phyloP scores from a whole-genome alignment of 768 basidiomycete genomes.

The Leucogyrophana mollusca region DNA sequence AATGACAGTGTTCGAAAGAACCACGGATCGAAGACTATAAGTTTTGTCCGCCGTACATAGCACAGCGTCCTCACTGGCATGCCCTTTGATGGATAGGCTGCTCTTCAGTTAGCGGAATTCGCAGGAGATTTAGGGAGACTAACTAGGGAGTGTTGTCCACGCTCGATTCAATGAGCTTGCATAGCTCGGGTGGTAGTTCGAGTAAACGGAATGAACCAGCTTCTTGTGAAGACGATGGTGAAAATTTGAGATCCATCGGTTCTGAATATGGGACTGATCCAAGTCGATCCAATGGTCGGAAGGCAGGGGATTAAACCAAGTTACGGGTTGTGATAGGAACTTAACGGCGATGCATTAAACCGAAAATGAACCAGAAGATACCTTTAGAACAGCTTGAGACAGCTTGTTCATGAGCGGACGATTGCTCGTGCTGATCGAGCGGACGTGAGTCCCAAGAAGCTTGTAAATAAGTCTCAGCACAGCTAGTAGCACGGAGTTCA shows the following conservation, averaged over 20 bases:
- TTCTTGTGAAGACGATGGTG: slow-evolving; percentile 45
- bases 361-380: too few species aligned
- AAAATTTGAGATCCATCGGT: slow-evolving; percentile 52
- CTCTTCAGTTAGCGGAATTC: neutral
- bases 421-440: too few species aligned
- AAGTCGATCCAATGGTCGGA: neutral
- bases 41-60: slow-evolving; percentile 82
- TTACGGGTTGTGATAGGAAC: too few species aligned
- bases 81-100: slow-evolving; percentile 80
- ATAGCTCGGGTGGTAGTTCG: slow-evolving; percentile 72
- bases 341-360: too few species aligned
- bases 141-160: slow-evolving; percentile 33
- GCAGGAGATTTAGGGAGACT: slow-evolving; percentile 12
- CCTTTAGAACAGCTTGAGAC: too few species aligned
- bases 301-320: too few species aligned
- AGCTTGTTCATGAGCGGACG: too few species aligned
- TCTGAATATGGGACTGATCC: neutral
- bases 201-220: slow-evolving; percentile 63
- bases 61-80: slow-evolving; percentile 81
- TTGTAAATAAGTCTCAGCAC: too few species aligned
- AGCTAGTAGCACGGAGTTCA: too few species aligned
- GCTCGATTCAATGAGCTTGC: slow-evolving; percentile 56
- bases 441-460: too few species aligned
- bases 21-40: slow-evolving; percentile 81
- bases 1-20: slow-evolving; percentile 83